Evolutionary conservation across 176 grass and related monocot genomes (phyloP).

Genomic region (Alloteropsis semialata): DNA sequence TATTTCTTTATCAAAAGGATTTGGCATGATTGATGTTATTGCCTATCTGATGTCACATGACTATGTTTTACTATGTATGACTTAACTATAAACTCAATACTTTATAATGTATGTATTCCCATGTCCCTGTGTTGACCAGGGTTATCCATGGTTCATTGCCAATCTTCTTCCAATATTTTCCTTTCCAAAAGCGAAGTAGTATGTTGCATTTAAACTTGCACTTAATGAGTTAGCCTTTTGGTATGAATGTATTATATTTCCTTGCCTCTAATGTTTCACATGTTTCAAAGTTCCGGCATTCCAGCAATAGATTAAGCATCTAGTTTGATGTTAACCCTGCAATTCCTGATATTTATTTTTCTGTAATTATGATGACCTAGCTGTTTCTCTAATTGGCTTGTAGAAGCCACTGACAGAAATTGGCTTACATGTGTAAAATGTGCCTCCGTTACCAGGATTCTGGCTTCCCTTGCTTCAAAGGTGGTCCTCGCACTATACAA

Average conservation of each 20-base stretch:
- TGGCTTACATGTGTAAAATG: conserved; percentile 16
- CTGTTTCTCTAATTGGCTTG: neutral
- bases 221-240: neutral
- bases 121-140: neutral
- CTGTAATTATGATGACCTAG: neutral
- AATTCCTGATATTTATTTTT: neutral
- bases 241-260: neutral
- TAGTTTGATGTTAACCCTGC: neutral
- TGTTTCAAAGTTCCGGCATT: neutral
- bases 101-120: neutral
- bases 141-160: neutral
- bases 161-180: neutral
- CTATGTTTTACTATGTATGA: neutral
- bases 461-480: conserved; percentile 98
- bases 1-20: conserved; percentile 23
- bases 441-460: conserved; percentile 62
- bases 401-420: neutral
- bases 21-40: neutral
- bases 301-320: neutral
- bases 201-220: neutral
- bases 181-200: neutral
- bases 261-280: neutral
- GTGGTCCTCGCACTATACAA: conserved; percentile 85
- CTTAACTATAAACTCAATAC: neutral
- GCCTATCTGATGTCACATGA: neutral